Evolutionary conservation across 2,329 filamentous ascomycete species (phyloP), one percentile per base, ranked within the genome.

Genomic region (Cordyceps militaris): DNA sequence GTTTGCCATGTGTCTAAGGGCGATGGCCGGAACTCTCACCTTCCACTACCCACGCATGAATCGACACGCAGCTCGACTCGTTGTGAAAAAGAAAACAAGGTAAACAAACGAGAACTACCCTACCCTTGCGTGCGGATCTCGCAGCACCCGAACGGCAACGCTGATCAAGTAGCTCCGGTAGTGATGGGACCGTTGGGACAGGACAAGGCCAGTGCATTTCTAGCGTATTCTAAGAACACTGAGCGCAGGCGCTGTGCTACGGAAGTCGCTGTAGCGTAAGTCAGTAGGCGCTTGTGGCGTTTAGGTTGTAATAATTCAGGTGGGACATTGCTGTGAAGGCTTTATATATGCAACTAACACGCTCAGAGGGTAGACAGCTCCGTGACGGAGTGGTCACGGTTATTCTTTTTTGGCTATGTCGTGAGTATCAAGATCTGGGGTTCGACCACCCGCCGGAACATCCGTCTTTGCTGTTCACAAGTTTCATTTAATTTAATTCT

Each of bases 341-440:
- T 56, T 59, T 5, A 32, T 60, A 57, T 14, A 11, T 28, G 3
- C 34, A 23, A 57, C 50, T 57, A 60, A 57, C 36, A 11, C 47
- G 19, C 32, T 21, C 36, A 28, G 43, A 9, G 7, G 8, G n/a
- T 50, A n/a, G 48, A 46, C 57, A 56, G 64, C 63, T 65, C 64
- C 62, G 65, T 66, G 66, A 64, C 65, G 64, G 64, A 66, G 64
- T 66, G 64, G 64, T 66, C 65, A 66, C 64, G 63, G 63, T 64
- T 23, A 64, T 63, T 66, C 65, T 66, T 66, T 54, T 63, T 65
- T 56, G 58, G 57, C 56, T 58, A 38, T 65, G 64, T 65, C 63
- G 28, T 60, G 59, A 58, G 65, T 65, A 63, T 65, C 63, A 65
- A 66, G 64, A 64, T 66, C 63, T 61, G 63, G 64, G 62, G 64